Evolutionary conservation across 2,329 filamentous ascomycete genomes (phyloP).

Genomic region (Pseudofabraea citricarpa): DNA sequence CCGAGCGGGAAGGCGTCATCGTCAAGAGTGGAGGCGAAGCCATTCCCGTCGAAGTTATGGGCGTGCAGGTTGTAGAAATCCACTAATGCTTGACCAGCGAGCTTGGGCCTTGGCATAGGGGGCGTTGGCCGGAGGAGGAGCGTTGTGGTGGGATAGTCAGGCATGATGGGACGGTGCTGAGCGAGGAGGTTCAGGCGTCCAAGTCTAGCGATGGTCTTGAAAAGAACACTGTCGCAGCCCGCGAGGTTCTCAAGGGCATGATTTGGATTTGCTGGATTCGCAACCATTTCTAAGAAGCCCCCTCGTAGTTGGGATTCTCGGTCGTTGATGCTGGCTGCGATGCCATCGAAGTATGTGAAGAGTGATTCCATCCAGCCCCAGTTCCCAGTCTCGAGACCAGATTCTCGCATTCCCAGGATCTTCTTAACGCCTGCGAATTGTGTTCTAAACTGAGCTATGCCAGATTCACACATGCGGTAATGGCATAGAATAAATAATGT

Average conservation of each 20-base stretch:
- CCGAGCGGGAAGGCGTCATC: conserved; percentile 44
- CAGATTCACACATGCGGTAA: conserved; percentile 90
- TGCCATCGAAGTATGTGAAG: conserved; percentile 92
- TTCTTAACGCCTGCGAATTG: conserved; percentile 93
- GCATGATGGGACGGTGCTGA: conserved; percentile 58
- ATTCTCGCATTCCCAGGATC: conserved; percentile 71
- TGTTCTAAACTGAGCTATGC: conserved; percentile 86
- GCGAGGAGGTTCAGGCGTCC: conserved; percentile 81
- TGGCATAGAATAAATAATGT: conserved; percentile 85
- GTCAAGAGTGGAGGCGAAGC: conserved; percentile 52
- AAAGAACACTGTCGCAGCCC: conserved; percentile 81
- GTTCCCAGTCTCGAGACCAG: conserved; percentile 55
- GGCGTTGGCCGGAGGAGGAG: conserved; percentile 22
- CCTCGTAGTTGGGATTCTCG: conserved; percentile 75
- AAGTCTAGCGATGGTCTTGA: conserved; percentile 79
- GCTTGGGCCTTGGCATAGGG: conserved; percentile 28
- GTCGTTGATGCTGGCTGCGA: conserved; percentile 88
- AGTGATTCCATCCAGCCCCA: conserved; percentile 88
- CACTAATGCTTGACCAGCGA: conserved; percentile 35
- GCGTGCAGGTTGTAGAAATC: conserved; percentile 49
- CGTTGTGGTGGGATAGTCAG: conserved; percentile 29
- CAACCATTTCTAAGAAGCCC: conserved; percentile 57
- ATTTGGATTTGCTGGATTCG: conserved; percentile 55
- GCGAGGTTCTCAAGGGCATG: conserved; percentile 70
- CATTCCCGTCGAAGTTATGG: conserved; percentile 62